These are phyloP conservation scores for Rubia yunnanensis DNA, from an alignment of 257 asterid genomes.

Conservation along the genomic window DNA sequence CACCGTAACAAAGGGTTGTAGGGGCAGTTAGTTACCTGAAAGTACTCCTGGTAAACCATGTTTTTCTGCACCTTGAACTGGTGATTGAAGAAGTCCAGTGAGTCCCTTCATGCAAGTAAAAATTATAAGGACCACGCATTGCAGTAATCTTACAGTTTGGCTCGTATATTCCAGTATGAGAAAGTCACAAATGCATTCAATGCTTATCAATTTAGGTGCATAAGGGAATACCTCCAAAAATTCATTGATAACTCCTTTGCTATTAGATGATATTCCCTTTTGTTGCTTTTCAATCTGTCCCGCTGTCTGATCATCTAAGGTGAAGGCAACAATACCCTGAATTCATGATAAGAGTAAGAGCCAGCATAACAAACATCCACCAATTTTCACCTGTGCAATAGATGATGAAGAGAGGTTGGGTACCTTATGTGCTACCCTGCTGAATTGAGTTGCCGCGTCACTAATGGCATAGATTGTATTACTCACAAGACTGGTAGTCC, in stretches of 20 bases:
- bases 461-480: slow-evolving; percentile 89
- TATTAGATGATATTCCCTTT: slow-evolving; percentile 64
- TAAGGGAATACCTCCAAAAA: slow-evolving; percentile 59
- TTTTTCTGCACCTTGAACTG: slow-evolving; percentile 93
- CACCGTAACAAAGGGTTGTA: slow-evolving; percentile 1
- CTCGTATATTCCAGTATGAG: not conserved
- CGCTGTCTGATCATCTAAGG: slow-evolving; percentile 67
- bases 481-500: slow-evolving; percentile 91
- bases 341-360: slow-evolving; percentile 15
- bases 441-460: slow-evolving; percentile 97
- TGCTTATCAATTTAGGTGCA: not conserved
- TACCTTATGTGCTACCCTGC: slow-evolving; percentile 97
- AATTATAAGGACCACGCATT: not conserved
- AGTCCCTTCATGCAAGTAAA: slow-evolving; percentile 48
- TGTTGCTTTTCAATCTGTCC: slow-evolving; percentile 62
- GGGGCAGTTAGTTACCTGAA: slow-evolving; percentile 45
- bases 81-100: slow-evolving; percentile 95
- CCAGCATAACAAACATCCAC: slow-evolving; percentile 7
- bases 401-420: slow-evolving; percentile 26
- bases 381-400: slow-evolving; percentile 6
- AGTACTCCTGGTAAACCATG: slow-evolving; percentile 96
- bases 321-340: slow-evolving; percentile 96
- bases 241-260: slow-evolving; percentile 91
- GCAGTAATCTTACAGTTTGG: not conserved
- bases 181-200: not conserved